phyloP scores from a whole-genome alignment of 2,329 filamentous ascomycete species.

The Aureobasidium sp. region DNA sequence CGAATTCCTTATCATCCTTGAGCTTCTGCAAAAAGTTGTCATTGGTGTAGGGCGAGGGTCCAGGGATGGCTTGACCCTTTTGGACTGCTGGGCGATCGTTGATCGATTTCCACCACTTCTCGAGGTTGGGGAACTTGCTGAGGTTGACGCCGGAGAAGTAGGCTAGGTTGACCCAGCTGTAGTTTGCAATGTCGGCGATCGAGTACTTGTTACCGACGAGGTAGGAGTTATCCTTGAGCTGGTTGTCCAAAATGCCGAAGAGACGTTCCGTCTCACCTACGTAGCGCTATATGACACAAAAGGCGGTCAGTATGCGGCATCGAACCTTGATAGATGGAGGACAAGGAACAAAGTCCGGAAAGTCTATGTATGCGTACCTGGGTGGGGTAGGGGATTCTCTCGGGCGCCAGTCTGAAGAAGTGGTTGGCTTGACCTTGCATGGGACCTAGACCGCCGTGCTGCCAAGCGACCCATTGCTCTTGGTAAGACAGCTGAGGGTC shows the following conservation, averaged over 20 bases:
- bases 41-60: slow-evolving; percentile 35
- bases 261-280: slow-evolving; percentile 41
- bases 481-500: slow-evolving; percentile 38
- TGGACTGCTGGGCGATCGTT: slow-evolving; percentile 35
- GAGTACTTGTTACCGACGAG: slow-evolving; percentile 40
- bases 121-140: slow-evolving; percentile 34
- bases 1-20: slow-evolving; percentile 41
- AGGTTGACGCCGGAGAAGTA: slow-evolving; percentile 36
- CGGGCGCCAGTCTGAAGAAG: slow-evolving; percentile 35
- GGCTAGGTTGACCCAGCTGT: slow-evolving; percentile 36
- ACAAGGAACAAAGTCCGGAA: not conserved
- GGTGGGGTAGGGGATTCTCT: slow-evolving; percentile 37
- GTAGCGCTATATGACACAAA: slow-evolving; percentile 31
- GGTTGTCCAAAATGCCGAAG: slow-evolving; percentile 37
- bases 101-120: slow-evolving; percentile 38
- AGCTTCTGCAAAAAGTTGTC: slow-evolving; percentile 33
- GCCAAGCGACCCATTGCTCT: slow-evolving; percentile 55
- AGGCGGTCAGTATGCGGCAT: not conserved
- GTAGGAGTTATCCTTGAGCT: slow-evolving; percentile 34
- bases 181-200: slow-evolving; percentile 40
- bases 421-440: slow-evolving; percentile 34
- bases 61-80: slow-evolving; percentile 31
- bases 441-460: slow-evolving; percentile 36
- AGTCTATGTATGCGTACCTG: slow-evolving; percentile 2
- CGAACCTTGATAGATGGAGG: not conserved